phyloP scores from a whole-genome alignment of 2,329 filamentous ascomycete genomes.

The Fusarium udum region DNA sequence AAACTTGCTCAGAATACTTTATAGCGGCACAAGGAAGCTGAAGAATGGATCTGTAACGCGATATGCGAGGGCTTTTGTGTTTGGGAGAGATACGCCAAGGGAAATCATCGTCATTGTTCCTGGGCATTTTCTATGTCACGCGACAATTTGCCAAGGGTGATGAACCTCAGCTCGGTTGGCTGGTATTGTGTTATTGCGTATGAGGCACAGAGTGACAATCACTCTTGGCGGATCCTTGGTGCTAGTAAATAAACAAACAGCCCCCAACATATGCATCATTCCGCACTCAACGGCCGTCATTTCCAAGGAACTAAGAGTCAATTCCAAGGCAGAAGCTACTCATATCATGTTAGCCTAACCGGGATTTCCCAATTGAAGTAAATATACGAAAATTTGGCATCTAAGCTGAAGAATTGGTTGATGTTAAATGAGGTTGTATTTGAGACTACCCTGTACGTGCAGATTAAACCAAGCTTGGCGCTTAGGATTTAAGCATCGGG shows the following conservation, averaged over 20 bases:
- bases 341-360: rapidly evolving
- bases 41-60: background rate
- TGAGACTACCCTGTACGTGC: background rate
- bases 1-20: background rate
- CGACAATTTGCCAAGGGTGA: background rate
- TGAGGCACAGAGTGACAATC: rapidly evolving
- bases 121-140: background rate
- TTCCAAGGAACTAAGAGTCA: background rate
- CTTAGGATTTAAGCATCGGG: background rate
- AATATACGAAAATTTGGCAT: background rate
- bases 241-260: background rate
- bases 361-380: rapidly evolving
- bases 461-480: background rate
- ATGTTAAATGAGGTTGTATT: background rate
- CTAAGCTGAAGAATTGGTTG: background rate
- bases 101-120: background rate
- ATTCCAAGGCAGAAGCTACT: background rate
- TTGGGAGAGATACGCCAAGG: background rate
- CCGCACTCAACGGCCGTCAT: rapidly evolving
- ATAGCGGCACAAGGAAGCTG: background rate
- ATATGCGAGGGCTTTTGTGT: background rate
- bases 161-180: background rate
- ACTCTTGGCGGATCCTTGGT: background rate
- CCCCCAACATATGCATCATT: background rate
- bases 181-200: rapidly evolving